phyloP scores from a whole-genome alignment of 192 early-diverging fungal genomes.

The Coemansia sp. region DNA sequence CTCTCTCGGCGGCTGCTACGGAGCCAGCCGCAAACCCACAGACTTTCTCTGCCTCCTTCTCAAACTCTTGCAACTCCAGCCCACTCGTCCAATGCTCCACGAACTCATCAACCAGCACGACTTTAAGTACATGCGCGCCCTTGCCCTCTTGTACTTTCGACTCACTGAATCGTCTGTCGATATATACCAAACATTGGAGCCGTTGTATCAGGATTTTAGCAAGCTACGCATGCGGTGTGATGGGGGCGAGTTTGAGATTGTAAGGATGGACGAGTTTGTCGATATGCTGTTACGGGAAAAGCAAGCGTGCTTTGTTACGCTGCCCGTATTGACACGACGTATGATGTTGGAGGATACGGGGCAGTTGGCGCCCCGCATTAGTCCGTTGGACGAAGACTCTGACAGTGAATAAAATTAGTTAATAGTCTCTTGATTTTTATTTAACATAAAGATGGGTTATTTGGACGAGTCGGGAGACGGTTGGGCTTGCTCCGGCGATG shows the following conservation, averaged over 20 bases:
- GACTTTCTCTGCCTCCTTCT: slow-evolving; percentile 87
- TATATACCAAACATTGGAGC: slow-evolving; percentile 84
- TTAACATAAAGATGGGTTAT: neutral
- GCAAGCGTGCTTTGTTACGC: slow-evolving; percentile 83
- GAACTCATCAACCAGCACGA: slow-evolving; percentile 81
- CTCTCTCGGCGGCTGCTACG: slow-evolving; percentile 81
- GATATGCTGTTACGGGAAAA: slow-evolving; percentile 78
- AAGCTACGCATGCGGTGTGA: slow-evolving; percentile 64
- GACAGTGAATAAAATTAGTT: slow-evolving; percentile 47
- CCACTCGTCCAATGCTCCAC: slow-evolving; percentile 81
- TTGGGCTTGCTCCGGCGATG: neutral
- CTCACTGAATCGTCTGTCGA: slow-evolving; percentile 73
- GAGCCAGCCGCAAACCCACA: slow-evolving; percentile 76
- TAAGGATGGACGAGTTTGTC: slow-evolving; percentile 89
- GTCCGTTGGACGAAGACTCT: slow-evolving; percentile 57
- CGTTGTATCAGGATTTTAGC: slow-evolving; percentile 79
- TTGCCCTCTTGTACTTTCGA: slow-evolving; percentile 87
- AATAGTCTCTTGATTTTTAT: too few species aligned
- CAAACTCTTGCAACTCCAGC: slow-evolving; percentile 92
- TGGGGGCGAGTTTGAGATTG: slow-evolving; percentile 55
- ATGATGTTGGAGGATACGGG: slow-evolving; percentile 81
- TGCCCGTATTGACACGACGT: slow-evolving; percentile 81
- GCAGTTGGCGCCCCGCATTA: slow-evolving; percentile 76
- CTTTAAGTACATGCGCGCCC: slow-evolving; percentile 86
- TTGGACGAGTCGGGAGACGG: neutral